Base-by-base conservation (phyloP, 163 green algal genomes). In the Chlamydomonas reinhardtii region DNA sequence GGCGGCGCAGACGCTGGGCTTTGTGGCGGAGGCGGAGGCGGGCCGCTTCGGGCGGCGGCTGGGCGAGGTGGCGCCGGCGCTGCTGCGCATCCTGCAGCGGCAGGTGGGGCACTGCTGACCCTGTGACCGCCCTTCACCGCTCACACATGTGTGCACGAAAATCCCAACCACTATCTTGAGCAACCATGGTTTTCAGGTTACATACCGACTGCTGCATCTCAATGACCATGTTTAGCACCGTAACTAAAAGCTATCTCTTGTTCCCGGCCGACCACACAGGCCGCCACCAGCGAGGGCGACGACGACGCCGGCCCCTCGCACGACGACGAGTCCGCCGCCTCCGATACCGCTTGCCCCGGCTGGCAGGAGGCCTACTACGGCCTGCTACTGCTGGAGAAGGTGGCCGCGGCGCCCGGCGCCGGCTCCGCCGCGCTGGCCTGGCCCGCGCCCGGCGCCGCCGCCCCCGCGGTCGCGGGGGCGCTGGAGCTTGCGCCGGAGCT, bases 301-400 rank as follows among this genome's bases (percentile, higher is more conserved):
- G 48, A 83, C 27, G 76, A 83, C 37, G 19, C 62, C 16, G 61
- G 27, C 62, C 14, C 76, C 61, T 20, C 29, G 0, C 76, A 25
- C 66, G 77, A 84, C 66, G 77, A 74, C 43, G 77, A 84, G 31
- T 76, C 66, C 20, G 66, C 65, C 29, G 77, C 56, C 48, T 22
- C 68, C 25, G 79, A 85, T 0, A 70, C 48, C 52, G 79, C 79
- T 0, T 87, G 74, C 54, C 81, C 87, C 2, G 88, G 89, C 17
- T 98, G 95, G 96, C 95, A 97, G 64, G 94, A 96, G 86, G 92
- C 90, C 4, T 98, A 99, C 87, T 94, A 94, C 65, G 80, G 79
- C 43, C 89, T 99, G 64, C 69, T 96, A 32, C 85, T 97, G 74
- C 82, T 98, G 56, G 95, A 99, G 79, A 96, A 96, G 88, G 61